Evolutionary conservation across 2,329 filamentous ascomycete species (phyloP).

Genomic region (Acrocalymma vagum): DNA sequence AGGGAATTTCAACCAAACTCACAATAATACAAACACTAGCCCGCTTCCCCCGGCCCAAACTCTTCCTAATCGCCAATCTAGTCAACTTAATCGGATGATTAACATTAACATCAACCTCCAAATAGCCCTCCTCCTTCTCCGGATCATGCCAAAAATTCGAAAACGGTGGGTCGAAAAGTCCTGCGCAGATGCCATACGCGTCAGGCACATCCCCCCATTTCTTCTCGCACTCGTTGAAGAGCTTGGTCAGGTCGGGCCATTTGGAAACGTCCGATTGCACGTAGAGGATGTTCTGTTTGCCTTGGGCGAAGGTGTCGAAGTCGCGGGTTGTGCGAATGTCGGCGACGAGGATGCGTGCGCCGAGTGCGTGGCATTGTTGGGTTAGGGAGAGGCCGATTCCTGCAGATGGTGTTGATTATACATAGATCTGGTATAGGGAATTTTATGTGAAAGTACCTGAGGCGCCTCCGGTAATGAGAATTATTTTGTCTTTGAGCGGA

Average conservation of each 20-base stretch:
- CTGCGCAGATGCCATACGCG: slow-evolving; percentile 41
- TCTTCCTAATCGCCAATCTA: slow-evolving; percentile 36
- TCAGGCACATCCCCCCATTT: slow-evolving; percentile 43
- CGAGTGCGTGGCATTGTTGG: slow-evolving; percentile 33
- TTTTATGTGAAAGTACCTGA: slow-evolving; percentile 29
- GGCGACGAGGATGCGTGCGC: slow-evolving; percentile 31
- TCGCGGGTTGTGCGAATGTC: slow-evolving; percentile 33
- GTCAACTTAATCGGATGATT: slow-evolving; percentile 42
- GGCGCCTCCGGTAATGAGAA: slow-evolving; percentile 46
- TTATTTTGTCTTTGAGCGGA: slow-evolving; percentile 40
- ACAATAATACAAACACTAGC: slow-evolving; percentile 42
- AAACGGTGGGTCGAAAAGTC: slow-evolving; percentile 38
- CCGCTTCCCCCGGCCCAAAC: slow-evolving; percentile 33
- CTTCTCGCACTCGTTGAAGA: slow-evolving; percentile 33
- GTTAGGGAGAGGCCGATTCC: slow-evolving; percentile 44
- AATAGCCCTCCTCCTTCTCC: slow-evolving; percentile 35
- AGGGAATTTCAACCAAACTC: too few relatives aligned
- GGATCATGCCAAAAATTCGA: slow-evolving; percentile 42
- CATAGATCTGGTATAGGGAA: neutral
- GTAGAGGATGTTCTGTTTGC: slow-evolving; percentile 33
- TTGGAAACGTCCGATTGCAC: slow-evolving; percentile 36
- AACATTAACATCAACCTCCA: slow-evolving; percentile 39
- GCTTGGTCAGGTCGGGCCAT: slow-evolving; percentile 34
- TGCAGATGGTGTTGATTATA: slow-evolving; percentile 11
- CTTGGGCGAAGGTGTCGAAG: slow-evolving; percentile 24